Evolutionary conservation across 345 rosid species (phyloP), one percentile per base, ranked within the genome.

Genomic region (Corchorus olitorius): DNA sequence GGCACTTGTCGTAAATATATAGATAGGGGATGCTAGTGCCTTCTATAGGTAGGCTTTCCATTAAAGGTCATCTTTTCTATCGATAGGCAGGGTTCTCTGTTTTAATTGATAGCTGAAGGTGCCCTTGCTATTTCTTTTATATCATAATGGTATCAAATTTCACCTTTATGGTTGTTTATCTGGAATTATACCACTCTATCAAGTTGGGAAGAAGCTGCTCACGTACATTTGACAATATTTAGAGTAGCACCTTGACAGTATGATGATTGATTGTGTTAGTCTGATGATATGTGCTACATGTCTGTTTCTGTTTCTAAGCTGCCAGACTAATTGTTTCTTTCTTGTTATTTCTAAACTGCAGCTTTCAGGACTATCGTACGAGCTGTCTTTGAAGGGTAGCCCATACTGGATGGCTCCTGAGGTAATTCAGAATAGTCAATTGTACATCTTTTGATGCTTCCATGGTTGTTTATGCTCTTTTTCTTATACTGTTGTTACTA

Each of bases 341-440:
- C 72, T 39, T 53, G 70, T 35, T 71, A 1, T 73, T 74, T 39
- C 43, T 39, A 39, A 20, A 73, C 41, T 70, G 52, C 84, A 91
- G 96, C 88, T 91, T 41, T 77, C 86, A 16, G 92, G 88, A 62
- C 80, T 82, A 70, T 83, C 87, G 13, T 88, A 78, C 50, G 84
- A 86, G 45, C 81, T 89, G 58, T 91, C 96, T 66, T 76, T 89
- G 81, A 89, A 89, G 82, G 96, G 96, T 45, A 91, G 92, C 76
- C 96, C 96, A 9, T 80, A 87, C 81, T 91, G 96, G 96, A 87
- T 91, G 96, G 96, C 96, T 86, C 96, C 93, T 45, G 96, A 91
- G 96, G 96, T 91, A 84, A 17, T 35, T 73, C 43, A 46, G 56
- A 43, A 43, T 53, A 22, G 8, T 48, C 74, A 12, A 46, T 49